Conservation (phyloP, 768 basidiomycete species). For the Mycena albidolilacea region DNA sequence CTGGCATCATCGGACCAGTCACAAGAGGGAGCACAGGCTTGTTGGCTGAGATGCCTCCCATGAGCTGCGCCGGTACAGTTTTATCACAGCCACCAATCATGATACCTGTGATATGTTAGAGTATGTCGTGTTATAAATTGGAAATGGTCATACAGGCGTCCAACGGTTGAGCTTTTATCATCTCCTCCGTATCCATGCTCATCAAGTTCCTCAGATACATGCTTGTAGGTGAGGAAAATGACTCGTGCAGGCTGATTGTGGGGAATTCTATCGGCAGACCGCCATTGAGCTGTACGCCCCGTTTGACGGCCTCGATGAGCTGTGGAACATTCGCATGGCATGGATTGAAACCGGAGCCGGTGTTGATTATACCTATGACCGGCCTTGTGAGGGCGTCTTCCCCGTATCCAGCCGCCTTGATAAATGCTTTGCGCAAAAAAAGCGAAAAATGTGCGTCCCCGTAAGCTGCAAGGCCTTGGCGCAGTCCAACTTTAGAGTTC, state of each 20-base stretch:
- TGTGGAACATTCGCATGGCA: constrained; percentile 40
- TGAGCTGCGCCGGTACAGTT: constrained; percentile 39
- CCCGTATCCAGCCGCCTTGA: constrained; percentile 40
- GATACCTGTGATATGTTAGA: constrained; percentile 25
- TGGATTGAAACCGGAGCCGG: constrained; percentile 37
- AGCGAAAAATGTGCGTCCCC: constrained; percentile 40
- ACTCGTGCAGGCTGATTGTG: constrained; percentile 40
- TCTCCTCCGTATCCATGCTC: constrained; percentile 41
- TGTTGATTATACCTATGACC: constrained; percentile 40
- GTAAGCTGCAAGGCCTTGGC: constrained; percentile 38
- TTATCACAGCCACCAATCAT: constrained; percentile 42
- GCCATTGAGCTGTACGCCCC: constrained; percentile 37
- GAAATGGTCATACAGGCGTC: constrained; percentile 35
- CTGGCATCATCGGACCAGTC: constrained; percentile 41
- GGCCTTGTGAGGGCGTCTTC: constrained; percentile 39
- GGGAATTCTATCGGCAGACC: constrained; percentile 41
- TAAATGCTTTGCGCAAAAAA: constrained; percentile 39
- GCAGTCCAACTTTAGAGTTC: constrained; percentile 33
- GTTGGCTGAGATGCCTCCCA: constrained; percentile 40
- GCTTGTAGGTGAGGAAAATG: constrained; percentile 37
- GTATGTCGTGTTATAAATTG: background rate
- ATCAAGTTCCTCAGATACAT: constrained; percentile 39
- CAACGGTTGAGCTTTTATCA: constrained; percentile 41
- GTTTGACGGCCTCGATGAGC: constrained; percentile 40
- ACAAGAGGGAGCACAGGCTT: constrained; percentile 38